These are phyloP conservation scores for Corymbia calophylla DNA, from an alignment of 441 rosid genomes.

Conservation along the genomic window DNA sequence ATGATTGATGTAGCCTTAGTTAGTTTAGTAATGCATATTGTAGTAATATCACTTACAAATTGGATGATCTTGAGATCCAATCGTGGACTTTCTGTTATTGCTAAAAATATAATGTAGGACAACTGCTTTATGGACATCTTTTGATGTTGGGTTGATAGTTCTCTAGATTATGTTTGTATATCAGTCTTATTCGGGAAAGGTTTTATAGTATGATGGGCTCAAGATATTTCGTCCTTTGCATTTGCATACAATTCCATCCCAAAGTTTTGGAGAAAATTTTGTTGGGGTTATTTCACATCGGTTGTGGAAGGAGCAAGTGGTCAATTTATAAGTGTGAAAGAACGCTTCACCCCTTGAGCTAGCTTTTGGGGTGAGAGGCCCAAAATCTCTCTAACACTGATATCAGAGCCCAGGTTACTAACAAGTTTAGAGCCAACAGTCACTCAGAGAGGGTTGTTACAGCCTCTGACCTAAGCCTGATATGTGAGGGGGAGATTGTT, in stretches of 20 bases:
- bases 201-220: not conserved
- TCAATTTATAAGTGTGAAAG: too few species aligned
- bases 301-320: too few species aligned
- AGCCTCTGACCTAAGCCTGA: too few species aligned
- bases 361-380: too few species aligned
- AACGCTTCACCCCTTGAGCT: too few species aligned
- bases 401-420: too few species aligned
- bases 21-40: not conserved
- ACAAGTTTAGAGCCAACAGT: too few species aligned
- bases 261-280: not conserved
- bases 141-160: not conserved
- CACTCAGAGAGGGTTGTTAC: too few species aligned
- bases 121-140: not conserved
- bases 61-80: not conserved
- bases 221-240: not conserved
- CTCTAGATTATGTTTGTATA: not conserved
- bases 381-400: too few species aligned
- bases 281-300: too few species aligned
- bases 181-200: not conserved
- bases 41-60: not conserved
- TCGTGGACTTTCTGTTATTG: not conserved
- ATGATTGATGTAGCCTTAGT: not conserved
- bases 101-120: not conserved
- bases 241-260: not conserved
- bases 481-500: too few species aligned